A percentile compares a stretch with the other conserved stretches of the same genome.
phyloP scores from a whole-genome alignment of 176 grass and related monocot genomes.

The Juncus inflexus region DNA sequence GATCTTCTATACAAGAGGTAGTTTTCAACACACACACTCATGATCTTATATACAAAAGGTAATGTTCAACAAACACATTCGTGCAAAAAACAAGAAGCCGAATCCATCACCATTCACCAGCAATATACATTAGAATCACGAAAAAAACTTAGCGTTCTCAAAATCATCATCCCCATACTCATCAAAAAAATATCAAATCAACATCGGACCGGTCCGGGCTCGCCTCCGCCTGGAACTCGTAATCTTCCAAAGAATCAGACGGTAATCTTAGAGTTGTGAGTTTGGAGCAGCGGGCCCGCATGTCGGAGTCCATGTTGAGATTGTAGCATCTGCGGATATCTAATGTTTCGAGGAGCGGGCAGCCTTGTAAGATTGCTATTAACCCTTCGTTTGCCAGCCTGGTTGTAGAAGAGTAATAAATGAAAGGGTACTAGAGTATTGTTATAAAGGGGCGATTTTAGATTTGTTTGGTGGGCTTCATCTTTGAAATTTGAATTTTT shows the following conservation, averaged over 20 bases:
- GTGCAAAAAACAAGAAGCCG: too few relatives aligned
- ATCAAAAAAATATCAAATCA: not conserved
- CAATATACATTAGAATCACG: too few relatives aligned
- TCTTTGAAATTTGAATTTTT: too few relatives aligned
- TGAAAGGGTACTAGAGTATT: too few relatives aligned
- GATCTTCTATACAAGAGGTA: too few relatives aligned
- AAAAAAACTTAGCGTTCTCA: not conserved
- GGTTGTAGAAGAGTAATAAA: not conserved
- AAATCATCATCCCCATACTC: not conserved
- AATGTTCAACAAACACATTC: too few relatives aligned
- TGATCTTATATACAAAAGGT: too few relatives aligned
- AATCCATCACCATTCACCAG: too few relatives aligned
- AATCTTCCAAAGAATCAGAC: too few relatives aligned
- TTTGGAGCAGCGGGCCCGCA: slow-evolving; percentile 20
- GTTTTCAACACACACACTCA: too few relatives aligned
- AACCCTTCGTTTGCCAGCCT: slow-evolving; percentile 25
- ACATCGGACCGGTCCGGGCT: not conserved
- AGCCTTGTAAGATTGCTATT: slow-evolving; percentile 31
- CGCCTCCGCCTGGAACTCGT: not conserved
- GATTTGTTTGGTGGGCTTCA: too few relatives aligned
- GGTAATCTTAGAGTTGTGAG: slow-evolving; percentile 22
- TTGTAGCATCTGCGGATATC: slow-evolving; percentile 17
- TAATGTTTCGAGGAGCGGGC: slow-evolving; percentile 34
- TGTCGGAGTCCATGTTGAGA: slow-evolving; percentile 16
- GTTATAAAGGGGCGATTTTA: too few relatives aligned